Conservation (phyloP, 2,329 filamentous ascomycete genomes). For the Colletotrichum tropicale region DNA sequence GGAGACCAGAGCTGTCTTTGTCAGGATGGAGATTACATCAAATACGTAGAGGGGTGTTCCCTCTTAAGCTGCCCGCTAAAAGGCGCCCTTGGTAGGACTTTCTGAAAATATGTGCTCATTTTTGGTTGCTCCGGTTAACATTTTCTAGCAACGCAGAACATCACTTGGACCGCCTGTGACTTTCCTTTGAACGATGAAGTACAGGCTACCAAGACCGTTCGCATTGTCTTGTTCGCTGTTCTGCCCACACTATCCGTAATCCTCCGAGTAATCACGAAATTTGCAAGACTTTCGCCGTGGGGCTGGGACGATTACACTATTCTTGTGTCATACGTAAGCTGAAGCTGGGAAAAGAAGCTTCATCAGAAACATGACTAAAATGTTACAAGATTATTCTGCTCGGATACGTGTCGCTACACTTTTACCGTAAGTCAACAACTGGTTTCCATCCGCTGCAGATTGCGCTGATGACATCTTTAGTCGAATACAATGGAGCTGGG, state of each 20-base stretch:
- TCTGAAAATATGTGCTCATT: fast-evolving
- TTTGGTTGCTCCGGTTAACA: not conserved
- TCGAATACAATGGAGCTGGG: conserved; percentile 1
- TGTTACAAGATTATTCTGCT: not conserved
- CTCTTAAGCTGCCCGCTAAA: not conserved
- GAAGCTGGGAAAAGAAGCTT: not conserved
- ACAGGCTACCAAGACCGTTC: not conserved
- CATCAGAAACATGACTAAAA: not conserved
- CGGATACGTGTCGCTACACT: not conserved
- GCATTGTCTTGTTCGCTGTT: not conserved
- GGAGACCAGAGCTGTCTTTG: conserved; percentile 5
- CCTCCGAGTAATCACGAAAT: not conserved
- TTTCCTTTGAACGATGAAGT: not conserved
- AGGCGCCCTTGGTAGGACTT: not conserved
- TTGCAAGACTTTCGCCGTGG: not conserved
- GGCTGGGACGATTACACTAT: conserved; percentile 9
- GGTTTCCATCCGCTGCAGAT: not conserved
- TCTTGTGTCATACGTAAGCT: not conserved
- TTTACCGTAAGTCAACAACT: not conserved
- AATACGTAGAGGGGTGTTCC: not conserved
- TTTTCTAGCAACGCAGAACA: not conserved
- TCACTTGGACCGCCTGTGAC: not conserved
- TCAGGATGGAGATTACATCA: not conserved
- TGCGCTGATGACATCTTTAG: not conserved
- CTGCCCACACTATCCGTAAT: not conserved